phyloP scores from a whole-genome alignment of 2,329 filamentous ascomycete species.

The Blastomyces parvus region DNA sequence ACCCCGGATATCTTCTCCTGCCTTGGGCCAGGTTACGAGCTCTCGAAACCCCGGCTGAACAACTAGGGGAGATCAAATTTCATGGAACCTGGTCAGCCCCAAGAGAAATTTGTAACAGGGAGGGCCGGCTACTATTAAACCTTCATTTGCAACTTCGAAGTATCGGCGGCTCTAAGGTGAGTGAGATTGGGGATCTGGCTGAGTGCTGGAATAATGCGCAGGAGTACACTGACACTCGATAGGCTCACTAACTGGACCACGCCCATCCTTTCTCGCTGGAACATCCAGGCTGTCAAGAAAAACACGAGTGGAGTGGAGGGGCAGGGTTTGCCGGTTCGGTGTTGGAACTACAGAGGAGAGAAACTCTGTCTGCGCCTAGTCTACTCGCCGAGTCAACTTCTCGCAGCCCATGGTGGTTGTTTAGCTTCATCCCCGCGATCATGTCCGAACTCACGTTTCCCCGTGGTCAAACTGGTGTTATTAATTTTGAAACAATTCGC shows the following conservation, averaged over 20 bases:
- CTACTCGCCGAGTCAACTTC: background rate
- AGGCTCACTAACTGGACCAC: background rate
- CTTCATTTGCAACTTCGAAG: background rate
- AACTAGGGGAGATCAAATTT: background rate
- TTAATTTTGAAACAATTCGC: background rate
- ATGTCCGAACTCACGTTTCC: background rate
- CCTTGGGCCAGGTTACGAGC: background rate
- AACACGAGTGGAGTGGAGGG: background rate
- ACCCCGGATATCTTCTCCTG: background rate
- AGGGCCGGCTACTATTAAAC: background rate
- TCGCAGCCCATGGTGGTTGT: background rate
- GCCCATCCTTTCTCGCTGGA: background rate
- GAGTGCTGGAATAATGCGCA: background rate
- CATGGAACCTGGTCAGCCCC: background rate
- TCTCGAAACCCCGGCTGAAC: background rate
- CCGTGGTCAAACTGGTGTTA: background rate
- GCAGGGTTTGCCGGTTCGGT: background rate
- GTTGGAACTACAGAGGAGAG: background rate
- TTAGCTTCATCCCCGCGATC: background rate
- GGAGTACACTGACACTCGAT: background rate
- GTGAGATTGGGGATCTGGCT: background rate
- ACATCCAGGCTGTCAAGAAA: background rate
- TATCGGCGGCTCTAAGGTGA: background rate
- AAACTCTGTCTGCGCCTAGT: background rate
- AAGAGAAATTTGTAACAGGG: slow-evolving; percentile 1